phyloP scores from a whole-genome alignment of 768 basidiomycete species.

The Suillus cothurnatus region DNA sequence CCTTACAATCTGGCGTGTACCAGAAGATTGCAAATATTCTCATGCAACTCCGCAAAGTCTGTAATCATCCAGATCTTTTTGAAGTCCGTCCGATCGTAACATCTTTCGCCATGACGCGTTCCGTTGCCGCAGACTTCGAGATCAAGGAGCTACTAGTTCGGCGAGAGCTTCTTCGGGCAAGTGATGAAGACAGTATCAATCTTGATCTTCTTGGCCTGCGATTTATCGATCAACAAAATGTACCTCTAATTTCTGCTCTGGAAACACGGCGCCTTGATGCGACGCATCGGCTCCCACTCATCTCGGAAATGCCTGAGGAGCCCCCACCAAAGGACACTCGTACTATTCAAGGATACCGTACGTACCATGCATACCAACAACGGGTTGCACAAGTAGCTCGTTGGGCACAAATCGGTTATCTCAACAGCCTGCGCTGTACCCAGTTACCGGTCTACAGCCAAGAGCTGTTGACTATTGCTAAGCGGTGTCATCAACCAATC shows the following conservation, averaged over 20 bases:
- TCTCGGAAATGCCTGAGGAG: conserved; percentile 56
- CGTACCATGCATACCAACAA: conserved; percentile 50
- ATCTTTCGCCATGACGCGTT: conserved; percentile 74
- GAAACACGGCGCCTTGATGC: conserved; percentile 62
- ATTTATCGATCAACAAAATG: conserved; percentile 59
- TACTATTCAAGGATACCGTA: conserved; percentile 71
- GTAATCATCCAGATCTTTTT: conserved; percentile 92
- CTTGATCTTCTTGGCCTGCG: conserved; percentile 66
- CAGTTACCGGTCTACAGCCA: conserved; percentile 43
- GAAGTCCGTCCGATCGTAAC: conserved; percentile 84
- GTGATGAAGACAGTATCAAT: conserved; percentile 54
- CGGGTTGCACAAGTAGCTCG: conserved; percentile 54
- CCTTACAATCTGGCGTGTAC: conserved; percentile 82
- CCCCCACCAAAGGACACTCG: conserved; percentile 75
- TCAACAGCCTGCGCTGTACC: conserved; percentile 74
- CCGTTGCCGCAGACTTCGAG: conserved; percentile 76
- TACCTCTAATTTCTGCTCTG: conserved; percentile 52
- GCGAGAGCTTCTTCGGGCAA: conserved; percentile 61
- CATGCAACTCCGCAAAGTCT: conserved; percentile 98
- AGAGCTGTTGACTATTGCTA: conserved; percentile 46
- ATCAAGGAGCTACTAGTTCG: conserved; percentile 89
- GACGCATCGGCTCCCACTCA: conserved; percentile 53
- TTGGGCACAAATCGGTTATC: conserved; percentile 70
- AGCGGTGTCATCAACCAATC: conserved; percentile 46
- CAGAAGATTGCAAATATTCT: conserved; percentile 92